Evolutionary conservation across 371 early-diverging fungal species (phyloP).

Genomic region (Batkoa obscura): DNA sequence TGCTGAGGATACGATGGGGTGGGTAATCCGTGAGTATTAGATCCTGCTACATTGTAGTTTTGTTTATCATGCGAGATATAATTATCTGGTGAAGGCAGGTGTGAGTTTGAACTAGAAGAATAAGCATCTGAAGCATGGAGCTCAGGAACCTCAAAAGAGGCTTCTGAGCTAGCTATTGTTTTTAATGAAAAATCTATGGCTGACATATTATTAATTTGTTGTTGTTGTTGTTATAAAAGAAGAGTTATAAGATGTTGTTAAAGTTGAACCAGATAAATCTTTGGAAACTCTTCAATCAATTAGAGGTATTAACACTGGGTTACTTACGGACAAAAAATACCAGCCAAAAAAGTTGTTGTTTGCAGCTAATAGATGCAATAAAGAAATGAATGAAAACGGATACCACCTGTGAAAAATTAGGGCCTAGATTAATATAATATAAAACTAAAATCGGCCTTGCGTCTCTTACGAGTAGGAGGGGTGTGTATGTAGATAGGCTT

Average conservation of each 20-base stretch:
- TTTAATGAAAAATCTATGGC: too few species aligned
- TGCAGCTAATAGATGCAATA: background rate
- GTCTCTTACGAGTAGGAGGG: conserved; percentile 1
- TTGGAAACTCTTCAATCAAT: background rate
- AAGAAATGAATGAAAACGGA: background rate
- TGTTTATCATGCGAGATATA: too few species aligned
- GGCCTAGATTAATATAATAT: background rate
- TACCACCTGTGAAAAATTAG: background rate
- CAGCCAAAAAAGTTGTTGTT: too few species aligned
- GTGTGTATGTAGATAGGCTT: background rate
- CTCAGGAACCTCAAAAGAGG: too few species aligned
- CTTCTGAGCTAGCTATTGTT: too few species aligned
- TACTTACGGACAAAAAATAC: too few species aligned
- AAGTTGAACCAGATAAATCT: background rate
- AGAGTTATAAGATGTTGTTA: background rate
- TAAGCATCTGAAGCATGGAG: background rate
- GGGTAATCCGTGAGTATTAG: background rate
- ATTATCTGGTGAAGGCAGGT: conserved; percentile 4
- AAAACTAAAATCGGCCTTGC: background rate
- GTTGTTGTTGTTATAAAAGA: too few species aligned
- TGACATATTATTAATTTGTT: too few species aligned
- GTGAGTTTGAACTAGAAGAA: conserved; percentile 1
- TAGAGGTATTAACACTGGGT: too few species aligned
- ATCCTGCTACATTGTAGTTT: too few species aligned
- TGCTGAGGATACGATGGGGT: background rate